Conservation (phyloP, 2,329 filamentous ascomycete genomes). For the Talaromyces sp. region DNA sequence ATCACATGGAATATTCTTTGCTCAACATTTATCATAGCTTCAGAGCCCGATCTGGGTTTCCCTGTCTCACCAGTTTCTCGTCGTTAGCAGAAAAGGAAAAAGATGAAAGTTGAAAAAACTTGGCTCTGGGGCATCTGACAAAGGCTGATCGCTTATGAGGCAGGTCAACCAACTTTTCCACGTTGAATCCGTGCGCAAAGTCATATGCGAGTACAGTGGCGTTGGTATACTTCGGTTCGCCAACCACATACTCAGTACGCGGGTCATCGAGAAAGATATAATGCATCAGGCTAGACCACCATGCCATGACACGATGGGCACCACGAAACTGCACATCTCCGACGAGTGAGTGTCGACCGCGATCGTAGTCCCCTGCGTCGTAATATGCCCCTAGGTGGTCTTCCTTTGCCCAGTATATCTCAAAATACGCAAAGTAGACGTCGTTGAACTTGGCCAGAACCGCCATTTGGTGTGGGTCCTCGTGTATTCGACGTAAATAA, state of each 20-base stretch:
- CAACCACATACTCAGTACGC: conserved; percentile 49
- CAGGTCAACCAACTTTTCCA: conserved; percentile 68
- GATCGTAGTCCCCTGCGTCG: conserved; percentile 52
- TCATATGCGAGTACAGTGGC: conserved; percentile 69
- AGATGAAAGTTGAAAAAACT: conserved; percentile 59
- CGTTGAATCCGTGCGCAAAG: conserved; percentile 65
- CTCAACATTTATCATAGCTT: too few species aligned
- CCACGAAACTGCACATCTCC: conserved; percentile 43
- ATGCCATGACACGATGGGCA: conserved; percentile 52
- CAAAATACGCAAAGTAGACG: conserved; percentile 5
- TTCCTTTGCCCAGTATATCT: conserved; percentile 34
- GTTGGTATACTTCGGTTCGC: conserved; percentile 68
- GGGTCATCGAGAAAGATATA: conserved; percentile 57
- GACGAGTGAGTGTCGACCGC: conserved; percentile 50
- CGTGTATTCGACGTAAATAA: conserved; percentile 12
- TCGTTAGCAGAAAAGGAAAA: too few species aligned
- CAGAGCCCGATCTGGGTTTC: too few species aligned
- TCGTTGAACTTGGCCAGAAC: conserved; percentile 12
- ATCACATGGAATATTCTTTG: too few species aligned
- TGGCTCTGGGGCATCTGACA: conserved; percentile 52
- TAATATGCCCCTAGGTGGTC: conserved; percentile 58
- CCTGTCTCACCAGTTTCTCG: too few species aligned
- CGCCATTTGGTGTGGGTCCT: conserved; percentile 11
- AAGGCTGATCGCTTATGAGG: conserved; percentile 60
- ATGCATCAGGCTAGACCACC: conserved; percentile 55